These are phyloP conservation scores for Plectosphaerella sp. DNA, from an alignment of 2,329 filamentous ascomycete species.

Conservation along the genomic window DNA sequence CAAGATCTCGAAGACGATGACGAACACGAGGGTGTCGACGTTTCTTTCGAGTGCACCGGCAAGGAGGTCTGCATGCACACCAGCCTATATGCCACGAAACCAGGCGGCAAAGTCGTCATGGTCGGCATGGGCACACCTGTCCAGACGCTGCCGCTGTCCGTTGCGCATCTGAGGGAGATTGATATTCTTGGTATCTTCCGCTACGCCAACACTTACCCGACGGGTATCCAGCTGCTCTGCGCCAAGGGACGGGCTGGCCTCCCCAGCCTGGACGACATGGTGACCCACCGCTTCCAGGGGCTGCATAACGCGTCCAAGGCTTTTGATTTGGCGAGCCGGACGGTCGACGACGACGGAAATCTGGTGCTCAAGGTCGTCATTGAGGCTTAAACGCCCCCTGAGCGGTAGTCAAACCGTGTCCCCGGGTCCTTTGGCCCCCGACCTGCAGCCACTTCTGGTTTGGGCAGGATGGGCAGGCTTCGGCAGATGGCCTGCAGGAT, in stretches of 20 bases:
- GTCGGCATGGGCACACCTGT: constrained; percentile 78
- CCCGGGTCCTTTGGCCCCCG: neutral
- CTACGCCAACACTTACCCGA: constrained; percentile 71
- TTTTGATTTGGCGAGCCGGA: constrained; percentile 67
- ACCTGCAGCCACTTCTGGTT: neutral
- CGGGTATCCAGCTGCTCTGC: constrained; percentile 60
- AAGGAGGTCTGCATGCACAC: constrained; percentile 73
- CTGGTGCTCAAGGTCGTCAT: constrained; percentile 71
- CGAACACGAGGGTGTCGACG: constrained; percentile 60
- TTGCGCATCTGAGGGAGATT: constrained; percentile 69
- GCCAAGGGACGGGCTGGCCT: constrained; percentile 38
- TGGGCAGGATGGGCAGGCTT: neutral
- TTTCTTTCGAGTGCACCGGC: constrained; percentile 73
- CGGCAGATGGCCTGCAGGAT: neutral
- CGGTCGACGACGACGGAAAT: constrained; percentile 61
- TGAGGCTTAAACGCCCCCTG: constrained; percentile 34
- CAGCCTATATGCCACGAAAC: constrained; percentile 64
- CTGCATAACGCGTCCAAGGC: constrained; percentile 57
- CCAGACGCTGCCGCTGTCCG: constrained; percentile 68
- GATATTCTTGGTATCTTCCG: constrained; percentile 72
- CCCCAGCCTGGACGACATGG: constrained; percentile 63
- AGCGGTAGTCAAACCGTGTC: neutral
- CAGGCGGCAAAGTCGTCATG: constrained; percentile 70
- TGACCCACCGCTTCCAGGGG: constrained; percentile 69
- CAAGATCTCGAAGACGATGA: constrained; percentile 28